Conservation (phyloP, 345 rosid genomes). For the Salix viminalis region DNA sequence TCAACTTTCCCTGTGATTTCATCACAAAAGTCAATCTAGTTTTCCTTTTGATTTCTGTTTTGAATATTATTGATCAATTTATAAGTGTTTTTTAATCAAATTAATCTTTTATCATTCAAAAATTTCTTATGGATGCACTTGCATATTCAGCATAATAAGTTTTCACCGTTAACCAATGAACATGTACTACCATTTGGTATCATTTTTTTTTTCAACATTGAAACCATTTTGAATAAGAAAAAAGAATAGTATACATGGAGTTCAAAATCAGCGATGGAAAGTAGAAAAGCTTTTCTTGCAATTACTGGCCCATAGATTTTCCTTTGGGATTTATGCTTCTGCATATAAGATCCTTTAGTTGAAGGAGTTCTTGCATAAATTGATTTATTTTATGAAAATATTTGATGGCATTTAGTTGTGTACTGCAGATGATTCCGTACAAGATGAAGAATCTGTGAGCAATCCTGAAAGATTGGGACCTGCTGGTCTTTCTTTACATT, state of each 20-base stretch:
- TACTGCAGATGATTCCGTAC: constrained; percentile 12
- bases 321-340: not conserved
- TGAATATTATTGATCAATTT: not conserved
- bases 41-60: not conserved
- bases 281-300: not conserved
- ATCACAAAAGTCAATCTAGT: not conserved
- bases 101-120: not conserved
- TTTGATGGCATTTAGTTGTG: not conserved
- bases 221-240: not conserved
- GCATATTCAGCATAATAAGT: not conserved
- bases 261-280: not conserved
- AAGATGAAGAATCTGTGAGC: constrained; percentile 1
- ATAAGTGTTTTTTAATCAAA: too few species aligned
- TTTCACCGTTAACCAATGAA: not conserved
- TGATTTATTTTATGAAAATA: not conserved
- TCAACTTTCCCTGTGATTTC: not conserved
- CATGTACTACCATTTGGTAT: not conserved
- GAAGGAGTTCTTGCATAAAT: not conserved
- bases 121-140: not conserved
- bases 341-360: not conserved
- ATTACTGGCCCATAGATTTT: not conserved
- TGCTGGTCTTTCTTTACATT: constrained; percentile 82
- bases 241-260: not conserved
- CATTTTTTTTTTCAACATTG: not conserved
- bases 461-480: constrained; percentile 52